A percentile compares a stretch with the other conserved stretches of the same genome.
Evolutionary conservation across 257 asterid genomes (phyloP).

Genomic region (Ajuga chamaepitys): DNA sequence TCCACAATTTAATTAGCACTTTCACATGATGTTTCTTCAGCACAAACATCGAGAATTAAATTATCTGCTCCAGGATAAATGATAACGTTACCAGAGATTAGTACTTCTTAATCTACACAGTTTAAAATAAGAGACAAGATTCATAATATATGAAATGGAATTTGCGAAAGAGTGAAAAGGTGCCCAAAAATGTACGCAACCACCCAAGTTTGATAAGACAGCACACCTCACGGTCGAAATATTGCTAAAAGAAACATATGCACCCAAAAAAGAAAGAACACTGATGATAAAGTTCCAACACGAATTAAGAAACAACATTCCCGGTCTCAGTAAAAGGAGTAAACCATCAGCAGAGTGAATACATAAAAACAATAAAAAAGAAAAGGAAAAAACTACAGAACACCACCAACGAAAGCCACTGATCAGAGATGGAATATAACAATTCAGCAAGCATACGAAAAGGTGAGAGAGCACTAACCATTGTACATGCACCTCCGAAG

Average conservation of each 20-base stretch:
- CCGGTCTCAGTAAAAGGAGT: background rate
- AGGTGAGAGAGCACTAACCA: slow-evolving; percentile 26
- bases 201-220: background rate
- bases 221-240: background rate
- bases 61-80: background rate
- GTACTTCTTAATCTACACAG: background rate
- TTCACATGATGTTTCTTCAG: background rate
- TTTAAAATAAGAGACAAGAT: background rate
- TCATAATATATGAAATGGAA: background rate
- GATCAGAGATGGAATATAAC: background rate
- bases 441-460: background rate
- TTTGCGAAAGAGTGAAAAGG: background rate
- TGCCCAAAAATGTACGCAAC: background rate
- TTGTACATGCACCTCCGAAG: slow-evolving; percentile 64
- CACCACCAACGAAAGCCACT: background rate
- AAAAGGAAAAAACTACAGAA: background rate
- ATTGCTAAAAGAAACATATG: background rate
- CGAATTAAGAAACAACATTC: background rate
- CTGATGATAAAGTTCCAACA: background rate
- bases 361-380: background rate
- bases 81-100: background rate
- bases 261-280: no score
- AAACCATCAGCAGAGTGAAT: background rate
- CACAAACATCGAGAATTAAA: background rate
- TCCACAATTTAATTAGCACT: background rate